Conservation (phyloP, 2,329 filamentous ascomycete genomes). For the Leptographium wingfieldii region DNA sequence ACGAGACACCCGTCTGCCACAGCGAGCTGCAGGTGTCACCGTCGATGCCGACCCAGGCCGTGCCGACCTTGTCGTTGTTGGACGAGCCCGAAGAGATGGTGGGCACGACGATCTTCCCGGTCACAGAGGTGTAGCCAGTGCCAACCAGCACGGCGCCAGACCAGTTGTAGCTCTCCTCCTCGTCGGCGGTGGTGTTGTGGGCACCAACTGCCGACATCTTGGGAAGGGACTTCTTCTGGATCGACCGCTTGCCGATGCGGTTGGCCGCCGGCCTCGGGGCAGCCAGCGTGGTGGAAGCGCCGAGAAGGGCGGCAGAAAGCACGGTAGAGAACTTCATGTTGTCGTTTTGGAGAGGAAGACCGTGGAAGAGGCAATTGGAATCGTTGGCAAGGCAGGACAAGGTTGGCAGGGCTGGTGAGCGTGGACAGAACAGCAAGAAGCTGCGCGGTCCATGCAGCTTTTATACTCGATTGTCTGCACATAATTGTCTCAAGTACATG, state of each 20-base stretch:
- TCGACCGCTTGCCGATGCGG: not conserved
- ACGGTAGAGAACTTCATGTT: not conserved
- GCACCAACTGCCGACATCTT: not conserved
- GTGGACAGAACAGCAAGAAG: not conserved
- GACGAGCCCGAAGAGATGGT: slow-evolving; percentile 10
- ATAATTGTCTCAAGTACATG: not conserved
- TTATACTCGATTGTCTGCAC: not conserved
- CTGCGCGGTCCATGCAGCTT: not conserved
- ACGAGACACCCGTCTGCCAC: slow-evolving; percentile 19
- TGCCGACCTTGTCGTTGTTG: slow-evolving; percentile 12
- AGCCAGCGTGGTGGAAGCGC: not conserved
- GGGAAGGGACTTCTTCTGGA: not conserved
- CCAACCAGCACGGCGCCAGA: slow-evolving; percentile 4
- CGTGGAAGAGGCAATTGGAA: not conserved
- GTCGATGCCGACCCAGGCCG: slow-evolving; percentile 21
- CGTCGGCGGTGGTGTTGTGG: not conserved
- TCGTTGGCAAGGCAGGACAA: not conserved
- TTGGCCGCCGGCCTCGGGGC: not conserved
- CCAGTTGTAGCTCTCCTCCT: slow-evolving; percentile 2
- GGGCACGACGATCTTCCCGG: slow-evolving; percentile 17
- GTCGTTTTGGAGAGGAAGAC: not conserved
- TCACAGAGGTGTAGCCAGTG: slow-evolving; percentile 10
- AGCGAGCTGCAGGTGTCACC: slow-evolving; percentile 17
- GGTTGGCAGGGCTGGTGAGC: not conserved
- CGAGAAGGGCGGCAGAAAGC: not conserved